Base-by-base conservation (phyloP, 352 stramenopile species). In the Globisporangium cystogenes region DNA sequence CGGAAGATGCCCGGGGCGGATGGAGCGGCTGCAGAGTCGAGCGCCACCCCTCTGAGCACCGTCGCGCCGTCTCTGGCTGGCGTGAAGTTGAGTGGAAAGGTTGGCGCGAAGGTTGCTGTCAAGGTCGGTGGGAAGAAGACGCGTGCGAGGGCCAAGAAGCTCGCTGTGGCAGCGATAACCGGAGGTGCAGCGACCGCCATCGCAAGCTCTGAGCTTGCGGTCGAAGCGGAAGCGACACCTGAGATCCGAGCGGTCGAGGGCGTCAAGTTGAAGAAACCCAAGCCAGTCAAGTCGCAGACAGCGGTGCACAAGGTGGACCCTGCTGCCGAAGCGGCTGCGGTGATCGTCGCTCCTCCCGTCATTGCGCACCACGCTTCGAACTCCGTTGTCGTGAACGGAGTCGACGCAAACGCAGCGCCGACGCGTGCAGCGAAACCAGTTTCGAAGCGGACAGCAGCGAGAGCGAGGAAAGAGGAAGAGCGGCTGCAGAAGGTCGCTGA, bases 401-500 rank as follows among this genome's bases (percentile, higher is more conserved):
- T 7, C 3, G 15, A 16, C 15, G 33, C 33, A 7, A 10, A 16
- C 10, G 33, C 11, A 20, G 20, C n/a, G 21, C 3, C 5, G 24
- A 8, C 42, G 10, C 14, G 8, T 20, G 24, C 29, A 7, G n/a
- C 23, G 12, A 48, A 46, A n/a, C 10, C 20, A 24, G n/a, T 24
- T 16, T 21, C 40, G 7, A 46, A 48, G 42, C 21, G 24, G 5
- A 35, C 37, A 40, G 29, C 39, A 29, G 27, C 46, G 26, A 21
- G 20, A 23, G 51, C 33, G 11, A 48, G 48, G 51, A 49, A 47
- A n/a, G 29, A 56, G 23, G 21, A 16, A 3, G 23, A 48, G 39
- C 24, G 35, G 1, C 10, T 24, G 29, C 29, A 52, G 29, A 24
- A 41, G 14, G 23, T 40, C 15, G 29, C 35, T 10, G 35, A 52